Evolutionary conservation across 148 eudicot species (phyloP), one percentile per base, ranked within the genome.

Genomic region (Chenopodium formosanum): DNA sequence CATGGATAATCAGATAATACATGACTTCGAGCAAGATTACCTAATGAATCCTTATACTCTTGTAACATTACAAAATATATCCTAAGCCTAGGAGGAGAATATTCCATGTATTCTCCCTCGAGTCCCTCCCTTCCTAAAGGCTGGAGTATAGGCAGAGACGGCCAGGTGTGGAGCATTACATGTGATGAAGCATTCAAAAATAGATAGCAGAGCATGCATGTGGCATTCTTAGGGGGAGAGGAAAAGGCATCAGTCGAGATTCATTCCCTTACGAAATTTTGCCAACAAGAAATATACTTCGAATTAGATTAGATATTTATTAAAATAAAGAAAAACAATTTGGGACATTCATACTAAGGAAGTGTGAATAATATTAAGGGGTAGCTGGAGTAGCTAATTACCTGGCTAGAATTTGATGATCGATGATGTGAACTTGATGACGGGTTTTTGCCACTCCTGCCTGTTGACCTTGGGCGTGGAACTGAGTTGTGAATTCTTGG

Each of bases 401-500:
- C 86, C 86, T 84, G 84, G 70, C 68, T 66, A 14, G 67, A 53
- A 19, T 76, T 58, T 74, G 68, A 25, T 63, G 81, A 48, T 14
- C 77, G 73, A 8, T 58, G 47, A 11, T 63, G 53, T 71, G 86
- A 63, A 34, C 31, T 27, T 34, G 83, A 63, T 50, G 86, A 70
- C 48, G 29, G 48, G 9, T 25, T 13, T 62, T 69, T 23, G 73
- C 53, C 69, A 80, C 63, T 50, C 3, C 71, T 46, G 64, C 83
- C 37, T 48, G 25, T 76, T 8, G 70, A 47, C 58, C 81, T 72
- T 63, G 83, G 70, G n/a, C 75, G 62, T 40, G 84, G 58, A 69
- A 60, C 9, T 64, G 29, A 17, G 31, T 37, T 37, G 58, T 70
- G 79, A 37, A 37, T 31, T 47, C 47, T 34, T 48, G 75, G 70